These are phyloP conservation scores for Yamagishiella unicocca DNA, from an alignment of 139 green algal species.

Conservation along the genomic window DNA sequence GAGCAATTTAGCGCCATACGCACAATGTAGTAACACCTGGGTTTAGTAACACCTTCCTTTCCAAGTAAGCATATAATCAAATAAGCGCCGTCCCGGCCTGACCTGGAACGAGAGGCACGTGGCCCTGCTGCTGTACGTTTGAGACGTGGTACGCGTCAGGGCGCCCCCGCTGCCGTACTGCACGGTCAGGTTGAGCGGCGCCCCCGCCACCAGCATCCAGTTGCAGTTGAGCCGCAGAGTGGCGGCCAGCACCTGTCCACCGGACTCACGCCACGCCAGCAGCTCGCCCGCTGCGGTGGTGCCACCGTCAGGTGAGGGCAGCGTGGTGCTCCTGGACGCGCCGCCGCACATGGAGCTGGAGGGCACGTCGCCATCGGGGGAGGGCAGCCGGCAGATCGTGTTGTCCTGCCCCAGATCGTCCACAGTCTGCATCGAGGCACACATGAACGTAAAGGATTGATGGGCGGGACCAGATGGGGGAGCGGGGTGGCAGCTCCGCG, in stretches of 20 bases:
- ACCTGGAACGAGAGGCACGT: conserved; percentile 7
- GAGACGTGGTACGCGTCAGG: background rate
- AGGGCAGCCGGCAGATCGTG: background rate
- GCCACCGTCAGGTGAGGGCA: background rate
- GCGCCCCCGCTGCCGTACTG: background rate
- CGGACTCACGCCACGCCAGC: conserved; percentile 3
- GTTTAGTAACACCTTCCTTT: too few species aligned
- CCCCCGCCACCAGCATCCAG: background rate
- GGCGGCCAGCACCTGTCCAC: background rate
- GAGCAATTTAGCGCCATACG: too few species aligned
- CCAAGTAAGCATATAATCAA: too few species aligned
- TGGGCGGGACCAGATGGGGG: too few species aligned
- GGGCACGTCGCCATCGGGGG: background rate
- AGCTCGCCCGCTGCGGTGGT: background rate
- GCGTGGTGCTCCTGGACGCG: background rate
- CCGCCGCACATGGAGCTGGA: background rate
- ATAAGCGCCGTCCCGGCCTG: too few species aligned
- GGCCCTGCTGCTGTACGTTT: background rate
- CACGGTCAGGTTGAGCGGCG: background rate
- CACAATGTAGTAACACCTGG: too few species aligned
- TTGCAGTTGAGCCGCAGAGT: background rate
- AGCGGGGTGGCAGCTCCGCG: too few species aligned
- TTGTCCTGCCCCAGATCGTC: background rate
- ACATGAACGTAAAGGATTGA: too few species aligned
- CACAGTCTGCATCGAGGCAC: background rate